Evolutionary conservation across 306 rosid genomes (phyloP).

Genomic region (Trichosanthes truncata): DNA sequence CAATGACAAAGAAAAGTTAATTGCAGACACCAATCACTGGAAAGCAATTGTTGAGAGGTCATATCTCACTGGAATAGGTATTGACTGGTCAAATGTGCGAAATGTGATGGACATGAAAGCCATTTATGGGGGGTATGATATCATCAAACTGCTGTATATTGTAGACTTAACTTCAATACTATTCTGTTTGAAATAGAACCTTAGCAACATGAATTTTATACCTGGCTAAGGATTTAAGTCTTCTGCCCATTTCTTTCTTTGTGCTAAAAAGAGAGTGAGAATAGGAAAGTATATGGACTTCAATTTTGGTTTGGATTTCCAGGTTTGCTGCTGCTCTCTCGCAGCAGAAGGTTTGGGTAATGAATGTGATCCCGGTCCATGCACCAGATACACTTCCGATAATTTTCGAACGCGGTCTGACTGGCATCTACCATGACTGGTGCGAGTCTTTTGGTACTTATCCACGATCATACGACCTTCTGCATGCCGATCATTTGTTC

Average conservation of each 20-base stretch:
- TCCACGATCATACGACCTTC: constrained; percentile 88
- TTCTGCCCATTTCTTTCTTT: background rate
- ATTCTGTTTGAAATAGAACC: constrained; percentile 12
- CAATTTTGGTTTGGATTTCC: constrained; percentile 10
- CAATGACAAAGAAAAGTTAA: constrained; percentile 50
- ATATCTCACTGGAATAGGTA: constrained; percentile 78
- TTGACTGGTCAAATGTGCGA: constrained; percentile 74
- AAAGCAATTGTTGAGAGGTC: constrained; percentile 61
- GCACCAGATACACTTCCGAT: constrained; percentile 81
- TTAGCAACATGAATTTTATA: background rate
- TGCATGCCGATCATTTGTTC: constrained; percentile 92
- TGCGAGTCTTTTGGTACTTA: constrained; percentile 86
- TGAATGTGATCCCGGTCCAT: constrained; percentile 87
- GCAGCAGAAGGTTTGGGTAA: constrained; percentile 83
- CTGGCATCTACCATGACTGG: constrained; percentile 92
- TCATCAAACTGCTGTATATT: constrained; percentile 13
- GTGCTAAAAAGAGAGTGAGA: background rate
- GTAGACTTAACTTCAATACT: constrained; percentile 11
- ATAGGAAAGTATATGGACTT: background rate
- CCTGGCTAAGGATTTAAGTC: background rate
- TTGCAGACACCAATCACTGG: constrained; percentile 83
- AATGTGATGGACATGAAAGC: constrained; percentile 98
- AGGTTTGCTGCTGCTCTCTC: constrained; percentile 84
- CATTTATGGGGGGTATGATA: constrained; percentile 83
- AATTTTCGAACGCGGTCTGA: constrained; percentile 79